These are phyloP conservation scores for Aspergillus sp. DNA, from an alignment of 2,329 filamentous ascomycete species.

Conservation along the genomic window DNA sequence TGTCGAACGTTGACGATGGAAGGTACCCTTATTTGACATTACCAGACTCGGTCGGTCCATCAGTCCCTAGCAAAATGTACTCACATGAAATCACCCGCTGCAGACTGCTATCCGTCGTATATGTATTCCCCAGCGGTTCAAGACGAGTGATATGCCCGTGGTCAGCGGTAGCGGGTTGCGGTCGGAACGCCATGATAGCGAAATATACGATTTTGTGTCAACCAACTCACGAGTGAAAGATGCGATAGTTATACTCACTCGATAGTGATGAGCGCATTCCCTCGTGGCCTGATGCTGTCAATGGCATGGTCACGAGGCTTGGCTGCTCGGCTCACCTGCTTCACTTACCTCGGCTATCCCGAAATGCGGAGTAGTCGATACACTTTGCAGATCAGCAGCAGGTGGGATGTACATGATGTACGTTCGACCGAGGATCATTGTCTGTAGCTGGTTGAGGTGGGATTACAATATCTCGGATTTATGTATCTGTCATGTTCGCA, in stretches of 20 bases:
- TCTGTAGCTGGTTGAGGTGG: no score
- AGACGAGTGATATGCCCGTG: conserved; percentile 58
- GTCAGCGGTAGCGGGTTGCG: conserved; percentile 35
- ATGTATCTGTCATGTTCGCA: no score
- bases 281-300: background rate
- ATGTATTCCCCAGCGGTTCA: conserved; percentile 56
- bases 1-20: conserved; percentile 55
- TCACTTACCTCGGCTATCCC: background rate
- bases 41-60: no score
- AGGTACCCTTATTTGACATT: conserved; percentile 34
- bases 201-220: background rate
- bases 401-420: no score
- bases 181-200: background rate
- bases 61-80: conserved; percentile 10
- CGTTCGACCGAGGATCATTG: no score
- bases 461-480: no score
- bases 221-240: background rate
- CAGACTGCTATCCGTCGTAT: conserved; percentile 55
- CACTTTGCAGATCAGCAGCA: no score
- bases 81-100: conserved; percentile 54
- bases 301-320: background rate
- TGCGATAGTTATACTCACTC: background rate
- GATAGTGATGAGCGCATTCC: no score
- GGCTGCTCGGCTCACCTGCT: no score
- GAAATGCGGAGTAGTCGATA: background rate